A percentile compares a stretch with the other conserved stretches of the same genome.
Evolutionary conservation across 108 stramenopile genomes (phyloP).

Genomic region (Conticribra weissflogii): DNA sequence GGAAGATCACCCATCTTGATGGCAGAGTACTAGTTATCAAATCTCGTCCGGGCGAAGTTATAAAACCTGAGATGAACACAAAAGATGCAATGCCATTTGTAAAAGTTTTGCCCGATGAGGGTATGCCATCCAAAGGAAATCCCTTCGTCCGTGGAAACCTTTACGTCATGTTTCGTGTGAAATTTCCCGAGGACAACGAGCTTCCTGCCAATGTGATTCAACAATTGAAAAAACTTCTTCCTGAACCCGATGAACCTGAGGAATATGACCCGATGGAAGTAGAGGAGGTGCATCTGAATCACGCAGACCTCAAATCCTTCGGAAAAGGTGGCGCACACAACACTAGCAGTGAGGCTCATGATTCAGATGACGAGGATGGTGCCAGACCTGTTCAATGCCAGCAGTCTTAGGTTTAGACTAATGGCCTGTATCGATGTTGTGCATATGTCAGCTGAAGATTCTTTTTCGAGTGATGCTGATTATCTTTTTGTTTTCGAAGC

Average conservation of each 20-base stretch:
- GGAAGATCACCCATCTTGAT: conserved; percentile 81
- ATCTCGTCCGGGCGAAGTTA: conserved; percentile 76
- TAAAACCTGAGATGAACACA: conserved; percentile 77
- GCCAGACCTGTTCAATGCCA: conserved; percentile 86
- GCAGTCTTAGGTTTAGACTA: conserved; percentile 65
- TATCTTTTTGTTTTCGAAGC: no score
- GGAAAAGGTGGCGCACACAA: conserved; percentile 85
- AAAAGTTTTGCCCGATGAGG: conserved; percentile 88
- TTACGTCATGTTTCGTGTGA: conserved; percentile 90
- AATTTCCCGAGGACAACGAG: conserved; percentile 75
- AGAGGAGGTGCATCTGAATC: conserved; percentile 85
- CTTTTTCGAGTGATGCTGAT: no score
- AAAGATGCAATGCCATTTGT: conserved; percentile 82
- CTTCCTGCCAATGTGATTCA: conserved; percentile 60
- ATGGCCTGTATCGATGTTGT: no score
- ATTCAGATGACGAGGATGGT: conserved; percentile 83
- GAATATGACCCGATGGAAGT: conserved; percentile 89
- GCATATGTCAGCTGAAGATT: no score
- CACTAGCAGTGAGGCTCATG: conserved; percentile 59
- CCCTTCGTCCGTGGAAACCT: conserved; percentile 94
- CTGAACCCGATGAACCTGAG: conserved; percentile 69
- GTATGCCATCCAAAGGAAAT: conserved; percentile 95
- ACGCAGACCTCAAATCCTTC: conserved; percentile 88
- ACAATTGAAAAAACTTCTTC: conserved; percentile 65
- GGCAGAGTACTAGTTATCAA: conserved; percentile 64